Percentiles rank a stretch among this genome's conserved stretches.
These are phyloP conservation scores for Citrus mangshanensis DNA, from an alignment of 345 rosid genomes.

Conservation along the genomic window DNA sequence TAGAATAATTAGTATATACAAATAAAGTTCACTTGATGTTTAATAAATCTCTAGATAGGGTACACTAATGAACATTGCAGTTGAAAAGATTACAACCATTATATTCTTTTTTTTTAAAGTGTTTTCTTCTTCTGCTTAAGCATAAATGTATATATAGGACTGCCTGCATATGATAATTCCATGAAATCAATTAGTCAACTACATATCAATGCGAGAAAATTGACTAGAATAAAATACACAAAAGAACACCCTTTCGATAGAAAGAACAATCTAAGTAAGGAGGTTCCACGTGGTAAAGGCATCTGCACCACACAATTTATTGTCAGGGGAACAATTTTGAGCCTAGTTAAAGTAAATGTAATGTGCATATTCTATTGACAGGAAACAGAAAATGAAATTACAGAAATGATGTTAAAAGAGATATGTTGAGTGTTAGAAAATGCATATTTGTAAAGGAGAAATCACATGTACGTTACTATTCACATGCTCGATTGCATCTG, in stretches of 20 bases:
- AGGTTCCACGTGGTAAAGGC: not conserved
- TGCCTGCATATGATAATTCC: slow-evolving; percentile 49
- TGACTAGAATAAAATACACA: not conserved
- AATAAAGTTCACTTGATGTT: not conserved
- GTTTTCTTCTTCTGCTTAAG: slow-evolving; percentile 83
- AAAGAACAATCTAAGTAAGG: no score
- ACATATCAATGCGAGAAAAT: not conserved
- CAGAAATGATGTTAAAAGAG: no score
- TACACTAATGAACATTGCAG: not conserved
- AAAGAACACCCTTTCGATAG: not conserved
- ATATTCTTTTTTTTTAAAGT: slow-evolving; percentile 70
- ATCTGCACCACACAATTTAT: slow-evolving; percentile 12
- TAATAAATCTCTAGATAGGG: not conserved
- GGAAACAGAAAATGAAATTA: no score
- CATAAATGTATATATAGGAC: slow-evolving; percentile 82
- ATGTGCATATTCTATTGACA: no score
- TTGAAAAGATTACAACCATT: not conserved
- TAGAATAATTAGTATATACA: not conserved
- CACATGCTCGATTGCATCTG: no score
- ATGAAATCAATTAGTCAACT: not conserved
- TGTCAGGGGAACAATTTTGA: no score
- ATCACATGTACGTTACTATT: no score
- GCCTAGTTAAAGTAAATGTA: no score
- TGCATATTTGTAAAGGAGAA: no score
- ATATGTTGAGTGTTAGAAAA: no score